A percentile compares a stretch with the other conserved stretches of the same genome.
These are phyloP conservation scores for Xylariaceae sp. DNA, from an alignment of 2,329 filamentous ascomycete genomes.

Conservation along the genomic window DNA sequence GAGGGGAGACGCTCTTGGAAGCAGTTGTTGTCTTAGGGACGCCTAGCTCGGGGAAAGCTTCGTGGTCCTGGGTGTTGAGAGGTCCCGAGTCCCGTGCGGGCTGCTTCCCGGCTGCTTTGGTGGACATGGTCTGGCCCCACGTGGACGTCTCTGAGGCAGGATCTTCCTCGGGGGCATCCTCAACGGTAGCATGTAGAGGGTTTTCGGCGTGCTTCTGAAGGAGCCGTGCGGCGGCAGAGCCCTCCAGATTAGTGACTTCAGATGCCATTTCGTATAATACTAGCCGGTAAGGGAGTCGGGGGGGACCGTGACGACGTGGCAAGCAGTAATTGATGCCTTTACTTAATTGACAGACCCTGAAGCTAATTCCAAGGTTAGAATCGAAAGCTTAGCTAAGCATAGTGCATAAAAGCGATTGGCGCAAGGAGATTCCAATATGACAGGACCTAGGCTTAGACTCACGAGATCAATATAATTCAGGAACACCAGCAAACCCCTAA, in stretches of 20 bases:
- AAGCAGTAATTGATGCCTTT: conserved; percentile 14
- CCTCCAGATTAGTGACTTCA: conserved; percentile 44
- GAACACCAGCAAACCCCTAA: conserved; percentile 16
- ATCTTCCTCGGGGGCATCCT: conserved; percentile 82
- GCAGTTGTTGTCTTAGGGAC: conserved; percentile 65
- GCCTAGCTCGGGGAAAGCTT: conserved; percentile 92
- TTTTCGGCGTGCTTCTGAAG: conserved; percentile 62
- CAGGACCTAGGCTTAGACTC: conserved; percentile 13
- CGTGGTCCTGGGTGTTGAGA: conserved; percentile 84
- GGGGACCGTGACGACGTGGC: conserved; percentile 15
- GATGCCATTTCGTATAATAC: conserved; percentile 45
- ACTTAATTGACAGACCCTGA: conserved; percentile 13
- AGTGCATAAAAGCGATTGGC: not conserved
- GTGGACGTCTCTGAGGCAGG: conserved; percentile 52
- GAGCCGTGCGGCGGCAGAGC: conserved; percentile 63
- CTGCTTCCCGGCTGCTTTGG: conserved; percentile 71
- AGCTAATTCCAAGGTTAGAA: conserved; percentile 11
- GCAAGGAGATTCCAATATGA: not conserved
- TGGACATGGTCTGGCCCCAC: conserved; percentile 54
- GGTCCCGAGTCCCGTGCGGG: conserved; percentile 54
- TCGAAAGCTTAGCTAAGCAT: not conserved
- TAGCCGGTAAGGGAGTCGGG: conserved; percentile 20
- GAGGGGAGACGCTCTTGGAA: conserved; percentile 61
- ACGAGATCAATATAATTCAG: conserved; percentile 18
- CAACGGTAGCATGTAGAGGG: conserved; percentile 67